These are phyloP conservation scores for Leccinum idahoense DNA, from an alignment of 1,284 basidiomycete species.

Conservation along the genomic window DNA sequence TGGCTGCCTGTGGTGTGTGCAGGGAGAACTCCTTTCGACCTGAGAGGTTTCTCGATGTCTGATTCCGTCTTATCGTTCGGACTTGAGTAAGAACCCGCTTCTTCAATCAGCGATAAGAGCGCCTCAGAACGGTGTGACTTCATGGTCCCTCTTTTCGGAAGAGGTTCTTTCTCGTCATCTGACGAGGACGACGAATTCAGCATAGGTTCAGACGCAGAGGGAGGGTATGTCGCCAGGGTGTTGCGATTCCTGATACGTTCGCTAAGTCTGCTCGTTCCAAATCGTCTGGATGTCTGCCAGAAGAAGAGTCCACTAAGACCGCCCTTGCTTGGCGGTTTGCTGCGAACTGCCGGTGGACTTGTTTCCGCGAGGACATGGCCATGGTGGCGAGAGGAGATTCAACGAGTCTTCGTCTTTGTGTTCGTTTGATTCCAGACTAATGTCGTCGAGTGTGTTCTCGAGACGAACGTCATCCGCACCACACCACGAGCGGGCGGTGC, in stretches of 20 bases:
- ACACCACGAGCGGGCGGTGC: background rate
- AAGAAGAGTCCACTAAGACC: background rate
- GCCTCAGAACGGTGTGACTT: slow-evolving; percentile 13
- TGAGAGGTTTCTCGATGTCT: background rate
- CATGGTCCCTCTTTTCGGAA: slow-evolving; percentile 3
- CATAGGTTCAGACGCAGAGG: slow-evolving; percentile 15
- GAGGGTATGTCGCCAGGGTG: background rate
- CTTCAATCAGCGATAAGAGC: slow-evolving; percentile 13
- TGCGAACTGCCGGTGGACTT: background rate
- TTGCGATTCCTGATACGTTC: background rate
- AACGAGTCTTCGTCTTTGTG: slow-evolving; percentile 17
- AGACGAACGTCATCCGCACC: background rate
- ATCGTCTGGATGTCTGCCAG: background rate
- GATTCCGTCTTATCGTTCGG: background rate
- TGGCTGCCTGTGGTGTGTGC: slow-evolving; percentile 5
- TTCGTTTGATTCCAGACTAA: slow-evolving; percentile 1
- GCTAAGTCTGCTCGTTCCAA: background rate
- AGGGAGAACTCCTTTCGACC: background rate
- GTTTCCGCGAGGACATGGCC: slow-evolving; percentile 7
- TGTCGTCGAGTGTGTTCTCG: background rate
- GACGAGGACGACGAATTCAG: background rate
- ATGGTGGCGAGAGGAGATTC: slow-evolving; percentile 19
- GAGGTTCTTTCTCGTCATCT: slow-evolving; percentile 7
- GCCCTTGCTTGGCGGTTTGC: background rate
- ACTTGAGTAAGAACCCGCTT: background rate